phyloP scores from a whole-genome alignment of 768 basidiomycete genomes.

The Mycena venus region DNA sequence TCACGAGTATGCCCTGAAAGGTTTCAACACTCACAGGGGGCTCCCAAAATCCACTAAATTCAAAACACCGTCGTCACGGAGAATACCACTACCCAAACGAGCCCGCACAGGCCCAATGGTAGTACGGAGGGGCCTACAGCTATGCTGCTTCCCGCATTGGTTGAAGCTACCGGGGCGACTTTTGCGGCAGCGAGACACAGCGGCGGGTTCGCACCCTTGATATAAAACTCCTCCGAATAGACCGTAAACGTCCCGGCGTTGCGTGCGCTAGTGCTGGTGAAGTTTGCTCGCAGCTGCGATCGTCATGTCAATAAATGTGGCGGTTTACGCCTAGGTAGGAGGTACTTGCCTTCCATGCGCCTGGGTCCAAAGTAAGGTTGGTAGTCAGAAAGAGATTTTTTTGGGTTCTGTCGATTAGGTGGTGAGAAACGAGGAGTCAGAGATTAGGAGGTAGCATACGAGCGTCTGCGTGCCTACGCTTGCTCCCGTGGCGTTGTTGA shows the following conservation, averaged over 20 bases:
- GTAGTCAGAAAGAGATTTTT: neutral
- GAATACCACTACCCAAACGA: neutral
- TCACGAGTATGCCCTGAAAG: too few relatives aligned
- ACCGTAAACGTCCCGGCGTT: neutral
- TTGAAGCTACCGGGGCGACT: neutral
- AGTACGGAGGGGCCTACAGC: neutral
- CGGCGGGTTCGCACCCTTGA: constrained; percentile 1
- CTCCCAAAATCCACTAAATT: too few relatives aligned
- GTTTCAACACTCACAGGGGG: too few relatives aligned
- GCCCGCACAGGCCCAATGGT: neutral
- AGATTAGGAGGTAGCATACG: neutral
- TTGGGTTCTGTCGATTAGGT: neutral
- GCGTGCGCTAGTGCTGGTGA: neutral
- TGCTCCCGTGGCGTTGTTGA: neutral
- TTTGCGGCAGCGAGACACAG: neutral
- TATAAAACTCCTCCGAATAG: neutral
- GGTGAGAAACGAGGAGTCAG: neutral
- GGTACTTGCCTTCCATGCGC: neutral
- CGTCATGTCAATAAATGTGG: neutral
- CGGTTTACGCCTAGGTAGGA: neutral
- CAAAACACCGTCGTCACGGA: too few relatives aligned
- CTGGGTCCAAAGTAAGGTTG: neutral
- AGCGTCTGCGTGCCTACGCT: neutral
- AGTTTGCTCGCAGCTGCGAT: neutral
- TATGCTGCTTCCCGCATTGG: neutral